Conservation (phyloP, 441 rosid species). For the Pelargonium fulgidum region DNA sequence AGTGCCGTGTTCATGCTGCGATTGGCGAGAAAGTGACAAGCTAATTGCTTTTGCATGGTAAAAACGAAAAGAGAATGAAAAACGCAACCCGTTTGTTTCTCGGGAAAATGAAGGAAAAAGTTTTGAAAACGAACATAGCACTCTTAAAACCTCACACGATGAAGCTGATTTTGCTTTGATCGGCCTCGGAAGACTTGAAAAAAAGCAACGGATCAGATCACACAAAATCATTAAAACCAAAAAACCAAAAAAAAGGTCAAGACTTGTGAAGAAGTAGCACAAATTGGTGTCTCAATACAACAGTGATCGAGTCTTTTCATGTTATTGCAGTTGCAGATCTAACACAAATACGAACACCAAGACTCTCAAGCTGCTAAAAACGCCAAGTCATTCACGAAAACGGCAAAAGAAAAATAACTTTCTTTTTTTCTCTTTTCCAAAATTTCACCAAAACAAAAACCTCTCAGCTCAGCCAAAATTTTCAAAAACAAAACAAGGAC, state of each 20-base stretch:
- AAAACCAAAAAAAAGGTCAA: neutral
- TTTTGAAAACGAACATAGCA: no score
- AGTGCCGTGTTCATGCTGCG: no score
- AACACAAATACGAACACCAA: slow-evolving; percentile 33
- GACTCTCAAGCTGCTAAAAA: slow-evolving; percentile 49
- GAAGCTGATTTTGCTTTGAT: no score
- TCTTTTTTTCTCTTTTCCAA: slow-evolving; percentile 13
- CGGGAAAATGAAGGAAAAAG: slow-evolving; percentile 3
- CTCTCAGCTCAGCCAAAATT: no score
- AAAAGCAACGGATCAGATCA: neutral
- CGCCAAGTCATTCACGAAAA: slow-evolving; percentile 71
- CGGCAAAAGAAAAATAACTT: slow-evolving; percentile 32
- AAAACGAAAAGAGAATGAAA: no score
- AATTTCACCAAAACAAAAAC: slow-evolving; percentile 11
- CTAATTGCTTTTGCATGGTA: no score
- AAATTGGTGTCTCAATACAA: neutral
- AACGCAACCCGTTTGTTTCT: slow-evolving; percentile 8
- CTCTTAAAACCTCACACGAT: no score
- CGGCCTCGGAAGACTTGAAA: no score
- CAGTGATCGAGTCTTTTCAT: slow-evolving; percentile 22
- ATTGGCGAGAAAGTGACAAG: no score
- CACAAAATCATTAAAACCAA: neutral
- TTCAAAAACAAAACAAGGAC: neutral
- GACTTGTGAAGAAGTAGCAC: neutral
- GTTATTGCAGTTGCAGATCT: slow-evolving; percentile 63